phyloP scores from a whole-genome alignment of 176 grass and related monocot species.

The Dactylis glomerata region DNA sequence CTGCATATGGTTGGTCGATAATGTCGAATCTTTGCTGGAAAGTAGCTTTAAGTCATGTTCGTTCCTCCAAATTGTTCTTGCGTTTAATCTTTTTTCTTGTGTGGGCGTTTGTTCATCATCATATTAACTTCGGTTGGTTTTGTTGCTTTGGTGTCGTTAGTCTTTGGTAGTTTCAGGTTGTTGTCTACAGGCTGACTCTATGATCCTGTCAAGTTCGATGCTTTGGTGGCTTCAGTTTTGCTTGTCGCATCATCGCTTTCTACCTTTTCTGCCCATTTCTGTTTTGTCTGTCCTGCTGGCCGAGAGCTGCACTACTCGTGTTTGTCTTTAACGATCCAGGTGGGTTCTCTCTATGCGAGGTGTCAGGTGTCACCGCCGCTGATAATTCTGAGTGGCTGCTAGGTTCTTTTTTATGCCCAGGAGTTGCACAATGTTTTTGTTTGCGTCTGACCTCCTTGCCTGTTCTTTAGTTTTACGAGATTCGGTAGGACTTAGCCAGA shows the following conservation, averaged over 20 bases:
- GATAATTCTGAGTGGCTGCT: not conserved
- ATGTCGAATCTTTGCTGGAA: slow-evolving; percentile 29
- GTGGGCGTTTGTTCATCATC: not conserved
- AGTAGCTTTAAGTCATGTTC: slow-evolving; percentile 25
- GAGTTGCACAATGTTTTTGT: not conserved
- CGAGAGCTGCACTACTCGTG: not conserved
- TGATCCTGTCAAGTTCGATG: not conserved
- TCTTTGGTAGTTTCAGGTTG: not conserved
- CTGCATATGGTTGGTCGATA: slow-evolving; percentile 54
- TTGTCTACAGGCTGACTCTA: no score
- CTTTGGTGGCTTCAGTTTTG: not conserved
- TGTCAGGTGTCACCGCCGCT: not conserved
- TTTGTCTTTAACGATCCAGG: not conserved
- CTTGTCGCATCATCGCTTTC: not conserved
- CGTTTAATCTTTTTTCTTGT: not conserved
- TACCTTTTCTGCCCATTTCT: not conserved
- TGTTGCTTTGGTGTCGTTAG: not conserved
- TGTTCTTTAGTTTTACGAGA: not conserved
- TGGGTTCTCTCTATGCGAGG: not conserved
- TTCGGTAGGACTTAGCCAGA: slow-evolving; percentile 1
- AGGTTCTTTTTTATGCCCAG: not conserved
- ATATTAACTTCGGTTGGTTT: not conserved
- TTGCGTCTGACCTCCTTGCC: not conserved
- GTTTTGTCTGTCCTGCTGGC: not conserved
- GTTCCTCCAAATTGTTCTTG: not conserved